phyloP scores from a whole-genome alignment of 2,329 filamentous ascomycete species.

The Purpureocillium lavendulum region DNA sequence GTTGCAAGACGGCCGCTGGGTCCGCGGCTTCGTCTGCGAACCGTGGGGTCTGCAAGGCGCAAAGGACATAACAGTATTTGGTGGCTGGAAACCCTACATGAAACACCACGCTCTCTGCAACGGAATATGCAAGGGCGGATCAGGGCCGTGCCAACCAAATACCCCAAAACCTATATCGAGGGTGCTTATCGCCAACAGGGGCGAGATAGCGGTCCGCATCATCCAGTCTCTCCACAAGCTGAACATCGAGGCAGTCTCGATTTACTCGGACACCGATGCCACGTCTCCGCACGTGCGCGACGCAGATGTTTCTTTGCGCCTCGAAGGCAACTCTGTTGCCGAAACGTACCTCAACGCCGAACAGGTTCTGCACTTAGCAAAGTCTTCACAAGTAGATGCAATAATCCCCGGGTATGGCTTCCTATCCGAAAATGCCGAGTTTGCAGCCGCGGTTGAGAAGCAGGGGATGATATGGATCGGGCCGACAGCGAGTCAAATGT shows the following conservation, averaged over 20 bases:
- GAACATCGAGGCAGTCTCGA: conserved; percentile 59
- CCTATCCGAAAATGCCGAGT: conserved; percentile 53
- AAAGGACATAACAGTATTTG: conserved; percentile 20
- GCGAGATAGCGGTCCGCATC: conserved; percentile 67
- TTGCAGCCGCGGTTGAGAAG: conserved; percentile 42
- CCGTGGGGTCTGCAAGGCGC: conserved; percentile 20
- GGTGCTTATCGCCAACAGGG: conserved; percentile 64
- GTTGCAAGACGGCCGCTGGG: conserved; percentile 22
- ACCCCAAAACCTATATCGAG: conserved; percentile 11
- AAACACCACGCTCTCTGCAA: conserved; percentile 2
- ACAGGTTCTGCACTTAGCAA: conserved; percentile 47
- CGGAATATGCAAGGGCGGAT: not conserved
- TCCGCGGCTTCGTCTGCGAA: conserved; percentile 28
- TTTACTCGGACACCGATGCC: conserved; percentile 57
- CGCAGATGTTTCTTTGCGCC: conserved; percentile 57
- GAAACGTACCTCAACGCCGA: conserved; percentile 59
- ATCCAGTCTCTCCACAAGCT: conserved; percentile 57
- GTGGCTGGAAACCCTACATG: conserved; percentile 22
- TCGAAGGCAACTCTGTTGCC: conserved; percentile 37
- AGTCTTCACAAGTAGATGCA: conserved; percentile 39
- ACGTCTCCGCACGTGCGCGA: conserved; percentile 60
- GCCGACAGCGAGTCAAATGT: conserved; percentile 38
- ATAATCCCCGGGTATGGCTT: conserved; percentile 63
- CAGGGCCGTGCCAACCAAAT: not conserved
- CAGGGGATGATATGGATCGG: conserved; percentile 53